Base-by-base conservation (phyloP, 2,329 filamentous ascomycete genomes). In the Aspergillus vadensis region DNA sequence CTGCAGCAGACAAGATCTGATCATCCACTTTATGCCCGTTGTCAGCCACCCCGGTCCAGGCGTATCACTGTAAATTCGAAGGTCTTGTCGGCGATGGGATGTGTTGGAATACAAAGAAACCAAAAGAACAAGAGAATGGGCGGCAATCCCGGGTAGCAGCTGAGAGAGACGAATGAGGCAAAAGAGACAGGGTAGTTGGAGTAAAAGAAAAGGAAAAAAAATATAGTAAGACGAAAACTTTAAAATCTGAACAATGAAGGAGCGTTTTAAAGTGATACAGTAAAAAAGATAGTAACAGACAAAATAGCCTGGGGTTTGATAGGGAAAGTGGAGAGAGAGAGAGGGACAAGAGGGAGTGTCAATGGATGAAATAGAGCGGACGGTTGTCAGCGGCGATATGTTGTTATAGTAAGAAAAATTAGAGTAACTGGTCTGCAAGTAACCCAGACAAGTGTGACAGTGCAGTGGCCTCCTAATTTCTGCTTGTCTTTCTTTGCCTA, bases 61-160 rank as follows among this genome's bases (percentile, higher is more conserved):
- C 9, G 47, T 44, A 44, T n/a, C 47, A 17, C 25, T 17, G 25
- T 12, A 27, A 17, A 15, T 2, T 25, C 19, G 44, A 39, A n/a
- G 32, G 4, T 36, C 12, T 36, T 36, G 32, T 36, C 32, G 32
- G 32, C 32, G 32, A 36, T 27, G 25, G 5, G 17, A 44, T 44
- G 41, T 8, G 50, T 49, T 41, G 57, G 51, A 55, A 50, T 41
- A 55, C 47, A 39, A 57, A 55, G 55, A 61, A 59, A 62, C 36
- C 54, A 55, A 61, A 56, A 63, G 61, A 21, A 48, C 57, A 47
- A 38, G 48, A 54, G 57, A 50, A 41, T 47, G 48, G 55, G 55
- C 58, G 53, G 47, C 47, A 49, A 56, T 53, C 43, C 36, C 21
- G 27, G 38, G 23, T n/a, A 44, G 49, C 30, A 23, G 41, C 32